phyloP scores from a whole-genome alignment of 2,329 filamentous ascomycete species.

The Pseudogymnoascus sp. region DNA sequence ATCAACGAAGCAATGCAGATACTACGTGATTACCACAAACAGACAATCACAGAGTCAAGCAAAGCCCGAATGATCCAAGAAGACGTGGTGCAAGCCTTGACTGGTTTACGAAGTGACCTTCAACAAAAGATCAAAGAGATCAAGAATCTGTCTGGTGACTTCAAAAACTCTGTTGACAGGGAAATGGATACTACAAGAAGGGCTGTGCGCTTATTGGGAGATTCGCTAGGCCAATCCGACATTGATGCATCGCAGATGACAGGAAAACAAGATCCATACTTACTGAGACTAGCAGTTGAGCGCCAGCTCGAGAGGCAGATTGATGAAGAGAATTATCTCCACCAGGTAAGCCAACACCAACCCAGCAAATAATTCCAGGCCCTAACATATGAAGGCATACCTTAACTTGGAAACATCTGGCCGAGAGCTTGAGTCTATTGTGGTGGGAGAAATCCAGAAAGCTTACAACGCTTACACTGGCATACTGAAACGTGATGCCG shows the following conservation, averaged over 20 bases:
- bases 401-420: slow-evolving; percentile 91
- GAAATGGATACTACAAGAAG: slow-evolving; percentile 81
- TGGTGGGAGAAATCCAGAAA: slow-evolving; percentile 96
- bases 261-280: slow-evolving; percentile 87
- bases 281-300: slow-evolving; percentile 79
- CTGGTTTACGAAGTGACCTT: slow-evolving; percentile 77
- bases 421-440: slow-evolving; percentile 89
- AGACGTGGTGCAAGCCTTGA: slow-evolving; percentile 83
- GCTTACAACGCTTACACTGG: slow-evolving; percentile 90
- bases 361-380: slow-evolving; percentile 11
- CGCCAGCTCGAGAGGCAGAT: slow-evolving; percentile 86
- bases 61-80: slow-evolving; percentile 87
- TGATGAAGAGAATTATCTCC: slow-evolving; percentile 94
- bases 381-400: slow-evolving; percentile 57
- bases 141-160: slow-evolving; percentile 85
- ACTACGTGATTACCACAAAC: slow-evolving; percentile 74
- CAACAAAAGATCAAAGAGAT: slow-evolving; percentile 98
- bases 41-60: slow-evolving; percentile 69
- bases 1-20: slow-evolving; percentile 80
- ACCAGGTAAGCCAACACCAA: slow-evolving; percentile 43
- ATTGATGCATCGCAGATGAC: slow-evolving; percentile 66
- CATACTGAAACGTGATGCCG: slow-evolving; percentile 85
- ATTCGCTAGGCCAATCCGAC: slow-evolving; percentile 72
- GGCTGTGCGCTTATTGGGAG: slow-evolving; percentile 73
- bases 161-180: slow-evolving; percentile 93